phyloP scores from a whole-genome alignment of 371 early-diverging fungal species.

The Mycotypha africana region DNA sequence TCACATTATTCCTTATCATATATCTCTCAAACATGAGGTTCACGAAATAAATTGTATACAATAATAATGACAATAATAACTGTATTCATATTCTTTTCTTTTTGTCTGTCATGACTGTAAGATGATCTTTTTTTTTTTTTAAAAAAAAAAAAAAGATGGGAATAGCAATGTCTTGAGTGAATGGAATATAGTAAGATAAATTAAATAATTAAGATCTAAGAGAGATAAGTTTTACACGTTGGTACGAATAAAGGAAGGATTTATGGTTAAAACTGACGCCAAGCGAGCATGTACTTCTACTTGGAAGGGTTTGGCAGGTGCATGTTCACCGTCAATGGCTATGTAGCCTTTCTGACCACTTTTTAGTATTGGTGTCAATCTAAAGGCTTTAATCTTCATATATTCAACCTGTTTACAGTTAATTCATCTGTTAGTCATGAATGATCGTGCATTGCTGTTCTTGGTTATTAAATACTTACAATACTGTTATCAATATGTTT shows the following conservation, averaged over 20 bases:
- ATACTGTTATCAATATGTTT: constrained; percentile 43
- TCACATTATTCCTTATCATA: no score
- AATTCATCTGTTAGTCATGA: no score
- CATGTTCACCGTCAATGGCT: constrained; percentile 61
- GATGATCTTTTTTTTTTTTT: neutral
- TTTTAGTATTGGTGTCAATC: constrained; percentile 41
- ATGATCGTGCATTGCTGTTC: no score
- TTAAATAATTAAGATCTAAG: no score
- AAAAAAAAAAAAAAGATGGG: neutral
- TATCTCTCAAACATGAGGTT: no score
- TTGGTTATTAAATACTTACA: no score
- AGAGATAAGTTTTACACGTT: constrained; percentile 1
- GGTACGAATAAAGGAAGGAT: constrained; percentile 21
- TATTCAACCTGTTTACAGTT: constrained; percentile 67
- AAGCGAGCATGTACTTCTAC: constrained; percentile 56
- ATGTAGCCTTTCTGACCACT: constrained; percentile 40
- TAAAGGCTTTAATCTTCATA: constrained; percentile 56
- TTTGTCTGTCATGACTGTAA: no score
- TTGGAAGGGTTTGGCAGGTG: constrained; percentile 53
- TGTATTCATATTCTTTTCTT: no score
- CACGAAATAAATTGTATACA: no score
- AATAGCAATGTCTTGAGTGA: no score
- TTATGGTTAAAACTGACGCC: constrained; percentile 40
- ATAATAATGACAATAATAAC: no score
- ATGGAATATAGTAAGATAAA: no score